These are phyloP conservation scores for Colletotrichum sp. DNA, from an alignment of 2,329 filamentous ascomycete species.

Conservation along the genomic window DNA sequence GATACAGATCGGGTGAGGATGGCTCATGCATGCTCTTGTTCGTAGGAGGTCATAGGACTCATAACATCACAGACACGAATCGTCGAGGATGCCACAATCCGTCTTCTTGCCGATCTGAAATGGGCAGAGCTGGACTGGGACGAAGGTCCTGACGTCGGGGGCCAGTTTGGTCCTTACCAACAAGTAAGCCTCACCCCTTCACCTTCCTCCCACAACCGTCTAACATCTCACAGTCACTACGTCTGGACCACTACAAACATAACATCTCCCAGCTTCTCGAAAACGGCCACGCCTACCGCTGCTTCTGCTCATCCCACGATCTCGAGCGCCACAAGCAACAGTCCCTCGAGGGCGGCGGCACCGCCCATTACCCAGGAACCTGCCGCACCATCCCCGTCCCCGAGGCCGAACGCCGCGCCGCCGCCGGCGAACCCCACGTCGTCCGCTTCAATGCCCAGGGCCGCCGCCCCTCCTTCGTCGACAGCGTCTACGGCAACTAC, in stretches of 20 bases:
- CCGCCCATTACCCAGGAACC: slow-evolving; percentile 61
- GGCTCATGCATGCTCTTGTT: not conserved
- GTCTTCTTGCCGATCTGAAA: slow-evolving; percentile 77
- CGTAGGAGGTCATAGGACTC: not conserved
- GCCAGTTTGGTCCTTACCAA: slow-evolving; percentile 83
- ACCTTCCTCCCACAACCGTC: not conserved
- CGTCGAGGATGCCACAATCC: slow-evolving; percentile 78
- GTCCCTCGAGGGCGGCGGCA: slow-evolving; percentile 56
- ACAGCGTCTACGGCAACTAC: slow-evolving; percentile 80
- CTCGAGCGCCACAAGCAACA: slow-evolving; percentile 70
- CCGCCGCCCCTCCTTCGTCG: slow-evolving; percentile 69
- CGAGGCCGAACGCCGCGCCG: slow-evolving; percentile 74
- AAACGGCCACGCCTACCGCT: slow-evolving; percentile 82
- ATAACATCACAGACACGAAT: slow-evolving; percentile 70
- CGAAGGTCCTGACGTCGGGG: slow-evolving; percentile 87
- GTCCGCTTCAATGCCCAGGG: slow-evolving; percentile 73
- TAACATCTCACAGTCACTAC: slow-evolving; percentile 68
- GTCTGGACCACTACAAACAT: slow-evolving; percentile 73
- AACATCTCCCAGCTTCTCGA: slow-evolving; percentile 74
- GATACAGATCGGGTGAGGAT: slow-evolving; percentile 85
- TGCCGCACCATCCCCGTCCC: slow-evolving; percentile 71
- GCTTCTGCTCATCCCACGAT: slow-evolving; percentile 82
- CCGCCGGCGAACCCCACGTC: slow-evolving; percentile 73
- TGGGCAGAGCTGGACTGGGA: slow-evolving; percentile 95
- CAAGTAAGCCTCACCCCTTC: slow-evolving; percentile 60